Base-by-base conservation (phyloP, 208 protist genomes). In the Naegleria gruberi region DNA sequence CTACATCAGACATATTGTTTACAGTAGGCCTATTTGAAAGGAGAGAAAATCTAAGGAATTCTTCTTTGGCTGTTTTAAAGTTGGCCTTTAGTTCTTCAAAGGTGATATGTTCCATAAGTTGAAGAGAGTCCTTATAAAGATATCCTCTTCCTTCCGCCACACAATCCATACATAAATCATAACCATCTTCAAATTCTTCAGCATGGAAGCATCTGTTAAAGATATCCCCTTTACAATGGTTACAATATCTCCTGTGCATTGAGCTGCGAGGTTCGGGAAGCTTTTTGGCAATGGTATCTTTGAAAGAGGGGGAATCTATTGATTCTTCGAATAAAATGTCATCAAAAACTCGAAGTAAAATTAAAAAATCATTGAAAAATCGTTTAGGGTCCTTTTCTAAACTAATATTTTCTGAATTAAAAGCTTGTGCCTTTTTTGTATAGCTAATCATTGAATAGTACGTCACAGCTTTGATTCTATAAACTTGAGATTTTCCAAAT, bases 401-500 rank as follows among this genome's bases (percentile, higher is more conserved):
- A 77, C 6, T 37, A 37, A 5, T 6, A 37, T 37, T 77, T 30
- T 77, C 65, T n/a, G 26, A 5, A 37, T 30, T 77, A n/a, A 37
- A 37, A 0, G 65, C 26, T 37, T 30, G 30, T 5, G 65, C 7
- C 30, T 37, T 77, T 77, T 65, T 8, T 43, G 4, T 42, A 34
- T 42, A 43, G 6, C 42, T 88, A 0, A 45, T 51, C 44, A 88
- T 19, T 51, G 84, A 26, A 65, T 88, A 65, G 42, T 88, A 88
- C 23, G 84, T 19, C 0, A 65, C 34, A 8, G 84, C 34, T 65
- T 88, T 88, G 19, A 88, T 88, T 43, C 84, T 51, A 65, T 65
- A 88, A 42, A 88, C n/a, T 88, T 88, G 84, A 65, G 7, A 7
- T 41, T 88, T 88, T 88, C 84, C 84, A 65, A 65, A 65, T 41